Evolutionary conservation across 2,329 filamentous ascomycete genomes (phyloP), one percentile per base, ranked within the genome.

Genomic region (Epichloe scottii): DNA sequence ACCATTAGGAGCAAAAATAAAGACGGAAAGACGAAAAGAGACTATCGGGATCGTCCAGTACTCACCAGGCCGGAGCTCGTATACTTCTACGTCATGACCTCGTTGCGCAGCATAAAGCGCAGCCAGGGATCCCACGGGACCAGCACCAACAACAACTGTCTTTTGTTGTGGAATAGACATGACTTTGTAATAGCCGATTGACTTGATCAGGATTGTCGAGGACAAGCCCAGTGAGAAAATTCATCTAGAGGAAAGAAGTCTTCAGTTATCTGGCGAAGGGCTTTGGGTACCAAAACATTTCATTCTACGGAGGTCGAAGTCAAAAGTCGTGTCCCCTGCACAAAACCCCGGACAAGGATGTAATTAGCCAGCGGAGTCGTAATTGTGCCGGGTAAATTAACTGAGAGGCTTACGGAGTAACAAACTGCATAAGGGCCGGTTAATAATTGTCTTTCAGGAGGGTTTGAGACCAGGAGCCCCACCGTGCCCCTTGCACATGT

Each of bases 71-170:
- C 93, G 81, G 58, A 98, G 72, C 69, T 98, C 93, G 67, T 97
- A 98, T 47, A 98, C 77, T 66, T 96, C 89, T 34, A 98, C 93
- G 62, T 91, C 74, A 66, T 95, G 82, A 42, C 90, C 93, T 65
- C 91, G 77, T 58, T 85, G 79, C 3, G 93, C 91, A 50, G 93
- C 91, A 71, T 97, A 98, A 5, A 98, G 72, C 42, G 89, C 93
- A 23, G 93, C 90, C 41, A 98, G 73, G 11, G 90, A 88, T 39
- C 93, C 93, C 7, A 98, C 93, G 0, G 93, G 93, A 2, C 93
- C 93, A 50, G 90, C 93, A 50, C 93, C 93, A 46, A 98, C 84
- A 45, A 98, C 78, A 19, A 95, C 77, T 51, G 86, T 81, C 68
- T 88, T 93, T 60, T 87, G 52, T 60, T 87, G 52, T 11, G 46